A percentile compares a stretch with the other conserved stretches of the same genome.
phyloP scores from a whole-genome alignment of 257 asterid genomes.

The Coffea eugenioides region DNA sequence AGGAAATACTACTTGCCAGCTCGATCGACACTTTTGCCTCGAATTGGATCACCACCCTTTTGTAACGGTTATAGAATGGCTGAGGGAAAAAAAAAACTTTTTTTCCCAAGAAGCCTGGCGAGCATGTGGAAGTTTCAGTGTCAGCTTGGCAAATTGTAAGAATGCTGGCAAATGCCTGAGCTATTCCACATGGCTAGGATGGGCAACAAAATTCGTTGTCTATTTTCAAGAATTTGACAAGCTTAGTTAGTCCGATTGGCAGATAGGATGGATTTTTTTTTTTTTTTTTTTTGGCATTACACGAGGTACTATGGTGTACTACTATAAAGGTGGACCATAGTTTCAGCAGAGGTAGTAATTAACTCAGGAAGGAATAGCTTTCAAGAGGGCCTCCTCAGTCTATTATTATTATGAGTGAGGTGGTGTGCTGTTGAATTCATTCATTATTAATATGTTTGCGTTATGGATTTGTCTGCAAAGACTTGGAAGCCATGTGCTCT shows the following conservation, averaged over 20 bases:
- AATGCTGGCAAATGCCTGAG: slow-evolving; percentile 20
- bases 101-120: neutral
- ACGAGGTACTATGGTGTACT: neutral
- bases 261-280: neutral
- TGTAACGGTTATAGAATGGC: neutral
- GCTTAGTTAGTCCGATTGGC: slow-evolving; percentile 9
- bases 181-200: slow-evolving; percentile 56
- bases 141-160: slow-evolving; percentile 9
- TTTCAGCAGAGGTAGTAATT: slow-evolving; percentile 7
- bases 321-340: slow-evolving; percentile 2
- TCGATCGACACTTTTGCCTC: neutral
- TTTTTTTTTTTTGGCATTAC: slow-evolving; percentile 6
- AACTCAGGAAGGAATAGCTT: slow-evolving; percentile 6
- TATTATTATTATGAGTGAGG: neutral
- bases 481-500: slow-evolving; percentile 22
- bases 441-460: neutral
- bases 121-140: slow-evolving; percentile 21
- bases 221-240: slow-evolving; percentile 6
- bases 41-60: neutral
- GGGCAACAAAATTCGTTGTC: slow-evolving; percentile 27
- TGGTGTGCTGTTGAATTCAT: neutral
- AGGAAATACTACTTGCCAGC: neutral
- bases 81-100: neutral
- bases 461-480: neutral
- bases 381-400: neutral